A percentile compares a stretch with the other conserved stretches of the same genome.
Evolutionary conservation across 2,329 filamentous ascomycete species (phyloP).

Genomic region (Cryphonectria parasitica): DNA sequence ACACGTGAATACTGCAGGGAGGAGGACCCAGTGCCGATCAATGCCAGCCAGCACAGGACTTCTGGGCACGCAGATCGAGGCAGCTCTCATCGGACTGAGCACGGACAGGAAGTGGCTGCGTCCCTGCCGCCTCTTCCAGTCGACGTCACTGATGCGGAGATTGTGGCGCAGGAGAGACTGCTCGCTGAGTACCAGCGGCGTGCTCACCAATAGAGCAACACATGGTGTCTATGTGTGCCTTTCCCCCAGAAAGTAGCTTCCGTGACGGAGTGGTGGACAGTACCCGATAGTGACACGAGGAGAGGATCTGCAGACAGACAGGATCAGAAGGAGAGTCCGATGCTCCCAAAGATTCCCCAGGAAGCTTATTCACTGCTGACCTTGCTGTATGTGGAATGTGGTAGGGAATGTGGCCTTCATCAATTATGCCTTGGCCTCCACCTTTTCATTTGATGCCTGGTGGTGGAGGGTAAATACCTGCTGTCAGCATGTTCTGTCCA

Average conservation of each 20-base stretch:
- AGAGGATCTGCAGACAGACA: neutral
- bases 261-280: too few relatives aligned
- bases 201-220: neutral
- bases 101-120: neutral
- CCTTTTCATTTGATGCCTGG: neutral
- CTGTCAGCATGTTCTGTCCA: neutral
- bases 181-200: neutral
- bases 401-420: too few relatives aligned
- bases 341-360: too few relatives aligned
- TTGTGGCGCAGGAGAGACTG: slow-evolving; percentile 11
- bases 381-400: too few relatives aligned
- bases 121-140: neutral
- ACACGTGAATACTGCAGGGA: slow-evolving; percentile 3
- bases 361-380: neutral
- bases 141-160: neutral
- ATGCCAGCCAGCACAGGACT: neutral
- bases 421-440: neutral
- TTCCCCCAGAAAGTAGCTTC: neutral
- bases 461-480: neutral
- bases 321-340: neutral
- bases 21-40: neutral
- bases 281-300: neutral
- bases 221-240: neutral
- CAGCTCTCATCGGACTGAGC: neutral
- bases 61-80: neutral